Evolutionary conservation across 1,284 basidiomycete species (phyloP).

Genomic region (Microbotryomycetes sp.): DNA sequence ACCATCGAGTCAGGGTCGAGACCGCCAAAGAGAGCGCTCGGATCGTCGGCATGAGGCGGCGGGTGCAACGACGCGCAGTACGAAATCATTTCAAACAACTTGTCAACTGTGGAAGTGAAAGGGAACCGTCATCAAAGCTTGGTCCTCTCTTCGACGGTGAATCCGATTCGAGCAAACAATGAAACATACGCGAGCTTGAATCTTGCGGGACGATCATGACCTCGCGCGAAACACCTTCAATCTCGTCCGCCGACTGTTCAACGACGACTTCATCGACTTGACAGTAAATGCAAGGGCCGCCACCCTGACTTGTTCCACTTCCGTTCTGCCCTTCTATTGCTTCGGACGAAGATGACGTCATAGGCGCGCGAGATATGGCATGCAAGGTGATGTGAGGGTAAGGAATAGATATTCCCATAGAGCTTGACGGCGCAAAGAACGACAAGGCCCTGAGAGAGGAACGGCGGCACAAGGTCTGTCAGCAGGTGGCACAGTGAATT

Average conservation of each 20-base stretch:
- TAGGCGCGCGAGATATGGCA: slow-evolving; percentile 63
- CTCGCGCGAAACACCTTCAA: slow-evolving; percentile 59
- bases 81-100: slow-evolving; percentile 81
- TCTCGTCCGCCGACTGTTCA: slow-evolving; percentile 48
- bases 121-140: slow-evolving; percentile 12
- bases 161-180: slow-evolving; percentile 12
- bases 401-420: slow-evolving; percentile 61
- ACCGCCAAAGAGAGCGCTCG: slow-evolving; percentile 15
- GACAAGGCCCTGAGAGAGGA: slow-evolving; percentile 54
- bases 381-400: slow-evolving; percentile 83
- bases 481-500: no score
- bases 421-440: slow-evolving; percentile 56
- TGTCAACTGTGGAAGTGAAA: slow-evolving; percentile 54
- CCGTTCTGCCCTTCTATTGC: neutral
- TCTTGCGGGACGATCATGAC: slow-evolving; percentile 62
- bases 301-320: slow-evolving; percentile 39
- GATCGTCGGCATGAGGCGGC: neutral
- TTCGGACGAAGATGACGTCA: neutral
- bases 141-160: no score
- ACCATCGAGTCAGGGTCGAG: slow-evolving; percentile 28
- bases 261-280: slow-evolving; percentile 52
- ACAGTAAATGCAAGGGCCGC: slow-evolving; percentile 81
- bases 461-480: no score
- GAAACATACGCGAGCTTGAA: slow-evolving; percentile 50
- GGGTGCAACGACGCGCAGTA: slow-evolving; percentile 84